phyloP scores from a whole-genome alignment of 331 rosid genomes.

The Quercus phellos region DNA sequence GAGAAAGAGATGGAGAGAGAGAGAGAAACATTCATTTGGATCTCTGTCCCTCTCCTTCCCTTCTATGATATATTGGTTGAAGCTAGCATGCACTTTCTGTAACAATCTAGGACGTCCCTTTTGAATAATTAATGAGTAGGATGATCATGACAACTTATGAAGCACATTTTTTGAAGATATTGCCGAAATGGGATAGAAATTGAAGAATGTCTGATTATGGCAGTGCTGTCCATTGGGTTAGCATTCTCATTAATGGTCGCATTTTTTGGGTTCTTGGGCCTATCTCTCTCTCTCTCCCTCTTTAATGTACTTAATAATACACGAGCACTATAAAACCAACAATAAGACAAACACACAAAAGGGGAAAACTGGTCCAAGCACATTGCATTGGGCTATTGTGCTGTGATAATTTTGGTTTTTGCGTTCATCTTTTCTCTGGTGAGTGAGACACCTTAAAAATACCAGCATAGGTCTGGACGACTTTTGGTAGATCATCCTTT shows the following conservation, averaged over 20 bases:
- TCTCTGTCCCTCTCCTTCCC: background rate
- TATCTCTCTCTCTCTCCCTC: background rate
- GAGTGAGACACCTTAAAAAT: too few relatives aligned
- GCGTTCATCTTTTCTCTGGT: too few relatives aligned
- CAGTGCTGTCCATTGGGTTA: background rate
- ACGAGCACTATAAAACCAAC: too few relatives aligned
- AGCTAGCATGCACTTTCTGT: constrained; percentile 4
- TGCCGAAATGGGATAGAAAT: constrained; percentile 28
- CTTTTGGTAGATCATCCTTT: too few relatives aligned
- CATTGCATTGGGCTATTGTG: too few relatives aligned
- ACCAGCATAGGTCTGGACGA: too few relatives aligned
- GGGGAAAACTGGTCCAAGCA: background rate
- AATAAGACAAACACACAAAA: background rate
- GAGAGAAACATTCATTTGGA: background rate
- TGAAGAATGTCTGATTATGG: constrained; percentile 42
- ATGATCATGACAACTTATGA: background rate
- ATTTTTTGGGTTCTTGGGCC: constrained; percentile 62
- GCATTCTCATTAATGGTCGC: constrained; percentile 35
- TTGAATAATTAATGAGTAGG: background rate
- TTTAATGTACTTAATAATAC: background rate
- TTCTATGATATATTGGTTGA: constrained; percentile 8
- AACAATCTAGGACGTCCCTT: constrained; percentile 21
- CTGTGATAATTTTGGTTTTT: too few relatives aligned
- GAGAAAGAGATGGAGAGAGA: constrained; percentile 8
- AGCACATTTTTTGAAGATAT: background rate